Percentiles rank a stretch among this genome's conserved stretches.
Evolutionary conservation across 805 yeast species (phyloP).

Genomic region (Candida xiaguanensis): DNA sequence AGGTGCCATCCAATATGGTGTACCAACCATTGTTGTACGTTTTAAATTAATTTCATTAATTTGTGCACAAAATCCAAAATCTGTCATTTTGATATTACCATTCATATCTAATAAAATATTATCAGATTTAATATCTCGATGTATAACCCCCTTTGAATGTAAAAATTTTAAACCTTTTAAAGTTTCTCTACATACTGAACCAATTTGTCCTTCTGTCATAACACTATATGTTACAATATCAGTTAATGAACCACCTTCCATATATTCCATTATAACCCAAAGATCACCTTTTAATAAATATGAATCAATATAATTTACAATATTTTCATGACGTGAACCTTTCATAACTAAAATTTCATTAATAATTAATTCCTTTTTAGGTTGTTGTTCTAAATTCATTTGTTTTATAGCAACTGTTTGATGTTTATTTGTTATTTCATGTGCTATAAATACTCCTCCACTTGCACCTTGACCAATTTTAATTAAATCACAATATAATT

Average conservation of each 20-base stretch:
- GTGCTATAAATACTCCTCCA: constrained; percentile 93
- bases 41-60: constrained; percentile 55
- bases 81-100: constrained; percentile 92
- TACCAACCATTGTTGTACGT: constrained; percentile 98
- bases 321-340: constrained; percentile 83
- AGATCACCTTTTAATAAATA: constrained; percentile 72
- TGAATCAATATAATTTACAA: constrained; percentile 90
- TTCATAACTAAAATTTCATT: constrained; percentile 96
- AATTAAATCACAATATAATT: constrained; percentile 59
- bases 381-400: constrained; percentile 92
- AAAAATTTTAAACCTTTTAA: constrained; percentile 79
- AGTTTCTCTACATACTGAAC: constrained; percentile 91
- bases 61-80: constrained; percentile 96
- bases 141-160: constrained; percentile 90
- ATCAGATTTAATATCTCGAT: constrained; percentile 94
- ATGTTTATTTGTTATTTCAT: constrained; percentile 47
- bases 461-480: constrained; percentile 98
- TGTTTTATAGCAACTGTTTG: constrained; percentile 89
- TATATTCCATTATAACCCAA: constrained; percentile 98
- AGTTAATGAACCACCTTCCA: constrained; percentile 97
- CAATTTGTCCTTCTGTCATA: constrained; percentile 92
- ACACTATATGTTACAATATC: constrained; percentile 90
- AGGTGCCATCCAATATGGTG: constrained; percentile 99
- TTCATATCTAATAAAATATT: constrained; percentile 77
- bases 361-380: constrained; percentile 90